phyloP scores from a whole-genome alignment of 768 basidiomycete species.

The Mycena latifolia region DNA sequence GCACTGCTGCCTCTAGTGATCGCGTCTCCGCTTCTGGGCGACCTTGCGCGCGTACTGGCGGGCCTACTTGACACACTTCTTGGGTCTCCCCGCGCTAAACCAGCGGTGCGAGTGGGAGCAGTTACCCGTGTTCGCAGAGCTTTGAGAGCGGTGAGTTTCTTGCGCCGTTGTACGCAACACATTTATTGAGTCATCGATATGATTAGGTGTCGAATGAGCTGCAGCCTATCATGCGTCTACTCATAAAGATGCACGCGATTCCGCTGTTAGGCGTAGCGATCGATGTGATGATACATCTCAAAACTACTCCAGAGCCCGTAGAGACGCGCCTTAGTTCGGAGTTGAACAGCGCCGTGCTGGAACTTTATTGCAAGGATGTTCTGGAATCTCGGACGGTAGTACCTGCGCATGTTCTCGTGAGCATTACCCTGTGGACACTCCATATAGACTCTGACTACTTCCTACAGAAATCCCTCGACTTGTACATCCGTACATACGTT shows the following conservation, averaged over 20 bases:
- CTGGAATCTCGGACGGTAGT: slow-evolving; percentile 77
- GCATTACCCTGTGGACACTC: slow-evolving; percentile 33
- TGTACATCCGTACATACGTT: slow-evolving; percentile 55
- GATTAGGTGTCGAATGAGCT: slow-evolving; percentile 58
- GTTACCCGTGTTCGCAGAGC: slow-evolving; percentile 35
- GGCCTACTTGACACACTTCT: slow-evolving; percentile 33
- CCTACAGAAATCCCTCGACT: slow-evolving; percentile 12
- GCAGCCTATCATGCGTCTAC: slow-evolving; percentile 46
- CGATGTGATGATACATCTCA: slow-evolving; percentile 79
- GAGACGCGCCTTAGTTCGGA: slow-evolving; percentile 43
- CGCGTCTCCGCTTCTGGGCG: slow-evolving; percentile 13
- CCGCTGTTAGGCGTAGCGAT: slow-evolving; percentile 77
- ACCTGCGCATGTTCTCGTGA: slow-evolving; percentile 69
- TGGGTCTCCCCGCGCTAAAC: slow-evolving; percentile 29
- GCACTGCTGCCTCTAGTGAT: slow-evolving; percentile 33
- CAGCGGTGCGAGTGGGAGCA: slow-evolving; percentile 33
- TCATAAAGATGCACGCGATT: slow-evolving; percentile 29
- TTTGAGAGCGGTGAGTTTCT: slow-evolving; percentile 43
- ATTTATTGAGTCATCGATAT: slow-evolving; percentile 9
- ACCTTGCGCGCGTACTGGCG: slow-evolving; percentile 33
- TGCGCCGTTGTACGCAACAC: slow-evolving; percentile 39
- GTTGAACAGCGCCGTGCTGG: slow-evolving; percentile 66
- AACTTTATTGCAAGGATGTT: slow-evolving; percentile 69
- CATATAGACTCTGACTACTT: not conserved
- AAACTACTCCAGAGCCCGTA: slow-evolving; percentile 63